Base-by-base conservation (phyloP, 805 yeast species). In the Suhomyces sp. region DNA sequence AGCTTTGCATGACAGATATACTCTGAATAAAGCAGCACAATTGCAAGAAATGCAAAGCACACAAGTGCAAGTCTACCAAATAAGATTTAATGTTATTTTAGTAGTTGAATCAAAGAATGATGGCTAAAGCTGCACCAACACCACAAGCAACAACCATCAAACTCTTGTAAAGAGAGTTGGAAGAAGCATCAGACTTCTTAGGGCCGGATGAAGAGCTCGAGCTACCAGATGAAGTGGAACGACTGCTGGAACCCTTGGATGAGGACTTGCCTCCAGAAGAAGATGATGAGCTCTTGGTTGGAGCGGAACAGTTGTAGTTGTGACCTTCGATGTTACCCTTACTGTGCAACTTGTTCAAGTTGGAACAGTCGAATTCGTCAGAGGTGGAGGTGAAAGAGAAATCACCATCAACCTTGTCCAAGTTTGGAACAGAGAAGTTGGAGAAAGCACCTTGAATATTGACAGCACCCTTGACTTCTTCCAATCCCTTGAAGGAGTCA, bases 401-500 rank as follows among this genome's bases (percentile, higher is more conserved):
- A 51, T 67, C 72, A 43, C 73, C 73, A 35, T 60, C 66, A 31
- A 67, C 68, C 48, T 60, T 53, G 37, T 53, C 39, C 53, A 67
- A 65, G 18, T 44, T 21, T 25, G 65, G 58, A 55, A 65, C 54
- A 36, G 69, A 49, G 42, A 68, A 65, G 60, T 66, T 66, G 28
- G 52, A 51, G 43, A 67, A 56, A 31, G 48, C 58, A 39, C 73
- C 73, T 18, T 42, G 44, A 42, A 67, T 51, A 47, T 54, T 54
- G 27, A 64, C 60, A 23, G 73, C 72, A 49, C 73, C 73, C 49
- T 57, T 57, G 44, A 68, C 49, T 24, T 53, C 55, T 39, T 53
- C 36, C 51, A 68, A 58, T 40, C 42, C 39, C 14, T 32, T 43
- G 42, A 66, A 63, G 14, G 58, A 23, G 14, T 50, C 49, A 28